Conservation (phyloP, 148 eudicot species). For the Persicaria maculosa region DNA sequence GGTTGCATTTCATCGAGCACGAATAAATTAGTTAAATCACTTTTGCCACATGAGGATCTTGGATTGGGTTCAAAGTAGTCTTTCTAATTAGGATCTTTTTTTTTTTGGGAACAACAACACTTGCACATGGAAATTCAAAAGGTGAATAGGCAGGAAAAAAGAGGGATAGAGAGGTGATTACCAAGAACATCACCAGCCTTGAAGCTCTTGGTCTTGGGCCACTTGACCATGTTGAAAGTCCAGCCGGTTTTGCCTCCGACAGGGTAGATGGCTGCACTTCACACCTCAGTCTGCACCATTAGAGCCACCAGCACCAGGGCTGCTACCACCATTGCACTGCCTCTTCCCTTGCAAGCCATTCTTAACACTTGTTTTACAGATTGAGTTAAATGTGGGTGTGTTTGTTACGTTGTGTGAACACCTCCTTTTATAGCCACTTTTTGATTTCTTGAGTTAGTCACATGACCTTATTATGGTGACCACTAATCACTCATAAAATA, state of each 20-base stretch:
- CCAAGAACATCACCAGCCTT: slow-evolving; percentile 36
- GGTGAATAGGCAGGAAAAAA: not conserved
- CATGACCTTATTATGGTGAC: slow-evolving; percentile 2
- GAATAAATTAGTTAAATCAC: not conserved
- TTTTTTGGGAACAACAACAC: not conserved
- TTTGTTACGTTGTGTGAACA: not conserved
- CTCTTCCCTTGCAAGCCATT: slow-evolving; percentile 27
- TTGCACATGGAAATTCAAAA: not conserved
- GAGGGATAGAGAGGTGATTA: not conserved
- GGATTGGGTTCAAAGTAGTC: not conserved
- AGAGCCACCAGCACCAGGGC: slow-evolving; percentile 8
- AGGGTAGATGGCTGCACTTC: slow-evolving; percentile 17
- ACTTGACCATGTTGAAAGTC: slow-evolving; percentile 26
- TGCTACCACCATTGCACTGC: slow-evolving; percentile 21
- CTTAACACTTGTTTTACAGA: not conserved
- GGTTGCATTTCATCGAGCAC: not conserved
- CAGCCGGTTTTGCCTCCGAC: slow-evolving; percentile 37
- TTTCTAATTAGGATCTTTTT: no score
- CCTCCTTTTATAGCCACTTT: not conserved
- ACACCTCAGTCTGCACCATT: slow-evolving; percentile 9
- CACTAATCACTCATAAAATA: not conserved
- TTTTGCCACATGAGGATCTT: no score
- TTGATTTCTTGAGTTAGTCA: not conserved
- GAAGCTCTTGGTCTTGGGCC: slow-evolving; percentile 31
- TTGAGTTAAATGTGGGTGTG: not conserved